phyloP scores from a whole-genome alignment of 2,329 filamentous ascomycete species.

The Colletotrichum sp. region DNA sequence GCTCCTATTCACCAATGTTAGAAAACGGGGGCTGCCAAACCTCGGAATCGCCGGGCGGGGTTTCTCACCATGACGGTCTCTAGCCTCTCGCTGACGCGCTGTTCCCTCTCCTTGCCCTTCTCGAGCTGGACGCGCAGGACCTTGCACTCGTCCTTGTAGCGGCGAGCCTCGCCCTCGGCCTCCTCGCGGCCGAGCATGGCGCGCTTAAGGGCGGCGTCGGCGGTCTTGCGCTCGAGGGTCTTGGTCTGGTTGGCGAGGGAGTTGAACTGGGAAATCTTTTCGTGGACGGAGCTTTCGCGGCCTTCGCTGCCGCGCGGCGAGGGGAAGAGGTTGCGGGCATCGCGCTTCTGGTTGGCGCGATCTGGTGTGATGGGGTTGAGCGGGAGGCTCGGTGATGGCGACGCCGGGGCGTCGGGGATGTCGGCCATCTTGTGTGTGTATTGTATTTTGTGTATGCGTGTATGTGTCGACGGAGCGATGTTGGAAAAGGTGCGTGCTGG shows the following conservation, averaged over 20 bases:
- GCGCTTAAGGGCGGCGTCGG: constrained; percentile 69
- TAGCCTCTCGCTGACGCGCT: constrained; percentile 68
- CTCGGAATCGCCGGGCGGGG: neutral
- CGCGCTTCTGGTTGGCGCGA: constrained; percentile 60
- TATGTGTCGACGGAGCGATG: neutral
- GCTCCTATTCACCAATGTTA: constrained; percentile 57
- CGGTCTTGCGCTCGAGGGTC: constrained; percentile 67
- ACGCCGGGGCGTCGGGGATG: constrained; percentile 45
- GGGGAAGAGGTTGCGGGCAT: constrained; percentile 41
- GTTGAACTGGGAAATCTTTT: constrained; percentile 77
- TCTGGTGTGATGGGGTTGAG: constrained; percentile 68
- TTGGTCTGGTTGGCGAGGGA: constrained; percentile 65
- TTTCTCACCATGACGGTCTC: constrained; percentile 69
- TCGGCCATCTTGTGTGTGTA: constrained; percentile 40
- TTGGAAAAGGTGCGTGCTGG: neutral
- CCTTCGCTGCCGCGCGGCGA: constrained; percentile 35
- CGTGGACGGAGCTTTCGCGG: constrained; percentile 66
- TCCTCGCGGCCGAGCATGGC: constrained; percentile 74
- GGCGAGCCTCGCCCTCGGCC: constrained; percentile 71
- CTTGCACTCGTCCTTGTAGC: constrained; percentile 65
- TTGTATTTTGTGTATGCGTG: neutral
- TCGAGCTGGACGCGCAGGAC: constrained; percentile 63
- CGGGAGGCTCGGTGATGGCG: constrained; percentile 57
- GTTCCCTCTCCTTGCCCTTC: constrained; percentile 69
- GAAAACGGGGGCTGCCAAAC: neutral